These are phyloP conservation scores for Penicillium janthinellum DNA, from an alignment of 2,329 filamentous ascomycete species.

Conservation along the genomic window DNA sequence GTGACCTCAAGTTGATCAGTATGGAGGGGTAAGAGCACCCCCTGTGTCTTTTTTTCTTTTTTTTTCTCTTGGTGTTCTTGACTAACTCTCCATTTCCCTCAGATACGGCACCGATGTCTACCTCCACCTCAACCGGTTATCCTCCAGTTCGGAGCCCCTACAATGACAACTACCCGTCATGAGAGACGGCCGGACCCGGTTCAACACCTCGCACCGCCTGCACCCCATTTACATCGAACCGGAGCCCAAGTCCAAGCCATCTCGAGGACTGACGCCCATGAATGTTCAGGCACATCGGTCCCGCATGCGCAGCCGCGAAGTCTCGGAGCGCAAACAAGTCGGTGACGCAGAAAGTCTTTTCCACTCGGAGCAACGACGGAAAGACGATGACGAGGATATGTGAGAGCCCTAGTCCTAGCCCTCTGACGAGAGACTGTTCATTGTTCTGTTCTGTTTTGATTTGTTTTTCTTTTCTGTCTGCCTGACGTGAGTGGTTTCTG, in stretches of 20 bases:
- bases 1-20: constrained; percentile 94
- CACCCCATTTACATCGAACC: constrained; percentile 41
- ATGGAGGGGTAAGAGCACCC: constrained; percentile 84
- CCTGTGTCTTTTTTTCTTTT: too few relatives aligned
- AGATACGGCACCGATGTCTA: constrained; percentile 99
- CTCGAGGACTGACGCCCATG: constrained; percentile 56
- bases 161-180: constrained; percentile 91
- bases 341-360: constrained; percentile 82
- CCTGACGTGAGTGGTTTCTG: not conserved
- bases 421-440: not conserved
- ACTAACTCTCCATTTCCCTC: not conserved
- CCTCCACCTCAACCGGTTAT: constrained; percentile 92
- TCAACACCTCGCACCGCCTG: constrained; percentile 44
- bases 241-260: constrained; percentile 37
- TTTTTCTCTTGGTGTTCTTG: not conserved
- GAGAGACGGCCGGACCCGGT: constrained; percentile 66
- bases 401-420: constrained; percentile 5
- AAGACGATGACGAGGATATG: constrained; percentile 24
- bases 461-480: not conserved
- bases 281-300: constrained; percentile 64
- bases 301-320: constrained; percentile 70
- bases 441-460: not conserved
- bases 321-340: constrained; percentile 86
- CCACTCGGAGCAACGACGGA: constrained; percentile 50
- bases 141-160: constrained; percentile 90